These are phyloP conservation scores for Aspergillus fijiensis DNA, from an alignment of 2,329 filamentous ascomycete species.

Conservation along the genomic window DNA sequence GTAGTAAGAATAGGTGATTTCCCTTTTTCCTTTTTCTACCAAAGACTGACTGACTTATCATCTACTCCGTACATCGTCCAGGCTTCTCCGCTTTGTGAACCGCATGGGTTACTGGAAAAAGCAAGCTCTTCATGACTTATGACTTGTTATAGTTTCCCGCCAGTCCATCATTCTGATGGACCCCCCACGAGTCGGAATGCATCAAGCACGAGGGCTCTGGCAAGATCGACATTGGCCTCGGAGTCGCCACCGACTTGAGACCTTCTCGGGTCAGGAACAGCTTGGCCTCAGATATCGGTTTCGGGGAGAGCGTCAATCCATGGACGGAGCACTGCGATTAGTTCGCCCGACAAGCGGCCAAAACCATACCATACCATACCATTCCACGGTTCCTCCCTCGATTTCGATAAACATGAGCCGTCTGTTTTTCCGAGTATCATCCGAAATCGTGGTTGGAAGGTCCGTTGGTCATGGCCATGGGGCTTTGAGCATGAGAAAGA, in stretches of 20 bases:
- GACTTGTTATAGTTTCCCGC: constrained; percentile 1
- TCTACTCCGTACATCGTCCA: not conserved
- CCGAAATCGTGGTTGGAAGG: not conserved
- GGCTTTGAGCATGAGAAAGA: not conserved
- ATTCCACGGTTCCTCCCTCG: not conserved
- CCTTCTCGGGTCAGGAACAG: not conserved
- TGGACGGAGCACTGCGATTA: not conserved
- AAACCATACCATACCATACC: not conserved
- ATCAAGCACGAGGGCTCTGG: constrained; percentile 3
- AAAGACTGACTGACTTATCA: too few relatives aligned
- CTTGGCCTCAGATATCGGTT: not conserved
- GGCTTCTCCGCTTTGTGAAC: not conserved
- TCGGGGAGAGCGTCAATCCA: not conserved
- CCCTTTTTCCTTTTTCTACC: not conserved
- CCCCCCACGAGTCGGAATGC: constrained; percentile 3
- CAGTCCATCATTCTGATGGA: not conserved
- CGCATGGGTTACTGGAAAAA: not conserved
- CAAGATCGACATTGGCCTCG: constrained; percentile 1
- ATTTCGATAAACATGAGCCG: not conserved
- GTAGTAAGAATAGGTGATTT: not conserved
- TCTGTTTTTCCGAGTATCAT: not conserved
- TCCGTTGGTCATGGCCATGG: not conserved
- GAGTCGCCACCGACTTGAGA: not conserved
- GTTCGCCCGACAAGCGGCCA: not conserved
- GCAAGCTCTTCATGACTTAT: not conserved